Evolutionary conservation across 345 rosid genomes (phyloP).

Genomic region (Eucalyptus shirleyi): DNA sequence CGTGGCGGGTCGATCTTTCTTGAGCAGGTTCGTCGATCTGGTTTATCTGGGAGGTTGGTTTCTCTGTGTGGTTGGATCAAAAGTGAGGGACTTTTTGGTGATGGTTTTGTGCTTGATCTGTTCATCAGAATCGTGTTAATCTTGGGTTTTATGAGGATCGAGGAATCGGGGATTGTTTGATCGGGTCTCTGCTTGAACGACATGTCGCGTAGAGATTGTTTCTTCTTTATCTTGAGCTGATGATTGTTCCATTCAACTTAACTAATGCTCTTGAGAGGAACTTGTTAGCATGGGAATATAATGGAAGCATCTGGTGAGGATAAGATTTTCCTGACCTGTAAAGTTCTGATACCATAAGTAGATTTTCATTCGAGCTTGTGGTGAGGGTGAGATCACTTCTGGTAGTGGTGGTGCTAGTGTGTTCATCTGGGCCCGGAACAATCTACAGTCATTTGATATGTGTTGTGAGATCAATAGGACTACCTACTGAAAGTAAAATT

Average conservation of each 20-base stretch:
- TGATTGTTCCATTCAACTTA: not conserved
- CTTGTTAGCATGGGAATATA: not conserved
- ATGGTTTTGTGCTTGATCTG: not conserved
- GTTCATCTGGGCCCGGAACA: not conserved
- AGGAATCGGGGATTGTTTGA: not conserved
- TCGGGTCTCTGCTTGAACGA: not conserved
- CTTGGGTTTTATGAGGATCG: not conserved
- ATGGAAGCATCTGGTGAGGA: not conserved
- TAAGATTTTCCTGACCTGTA: not conserved
- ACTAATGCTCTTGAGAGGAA: not conserved
- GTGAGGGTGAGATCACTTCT: not conserved
- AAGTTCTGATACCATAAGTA: not conserved
- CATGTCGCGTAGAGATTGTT: not conserved
- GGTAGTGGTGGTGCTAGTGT: not conserved
- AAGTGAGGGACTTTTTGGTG: not conserved
- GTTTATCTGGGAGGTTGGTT: not conserved
- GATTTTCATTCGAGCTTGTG: not conserved
- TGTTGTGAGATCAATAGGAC: constrained; percentile 28
- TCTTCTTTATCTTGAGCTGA: not conserved
- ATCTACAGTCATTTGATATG: not conserved
- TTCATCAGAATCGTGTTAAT: not conserved
- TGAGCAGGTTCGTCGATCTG: not conserved
- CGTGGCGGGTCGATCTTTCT: not conserved
- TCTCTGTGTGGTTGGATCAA: not conserved
- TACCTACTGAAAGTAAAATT: constrained; percentile 12